Conservation (phyloP, 192 early-diverging fungal genomes). For the Physocladia obscura region DNA sequence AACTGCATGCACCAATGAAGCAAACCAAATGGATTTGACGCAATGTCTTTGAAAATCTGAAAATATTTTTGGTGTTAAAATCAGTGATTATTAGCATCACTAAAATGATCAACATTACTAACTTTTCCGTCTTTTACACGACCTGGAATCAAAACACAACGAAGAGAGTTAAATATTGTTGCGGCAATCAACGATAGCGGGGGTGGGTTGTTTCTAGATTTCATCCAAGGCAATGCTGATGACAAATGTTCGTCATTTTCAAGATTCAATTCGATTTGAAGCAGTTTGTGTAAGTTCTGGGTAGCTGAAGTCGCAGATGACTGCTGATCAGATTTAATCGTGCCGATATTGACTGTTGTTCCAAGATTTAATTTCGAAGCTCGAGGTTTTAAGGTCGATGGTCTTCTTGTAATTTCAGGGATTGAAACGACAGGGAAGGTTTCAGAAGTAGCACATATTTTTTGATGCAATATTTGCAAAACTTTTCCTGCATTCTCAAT, state of each 20-base stretch:
- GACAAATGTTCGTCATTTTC: not conserved
- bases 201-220: not conserved
- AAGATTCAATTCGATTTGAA: not conserved
- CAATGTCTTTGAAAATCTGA: not conserved
- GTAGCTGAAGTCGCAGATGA: not conserved
- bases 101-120: not conserved
- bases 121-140: not conserved
- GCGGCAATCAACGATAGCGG: not conserved
- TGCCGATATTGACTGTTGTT: too few relatives aligned
- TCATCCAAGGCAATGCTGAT: not conserved
- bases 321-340: not conserved
- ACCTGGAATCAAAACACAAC: not conserved
- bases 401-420: too few relatives aligned
- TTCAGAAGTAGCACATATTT: slow-evolving; percentile 2
- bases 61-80: not conserved
- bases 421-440: not conserved
- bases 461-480: not conserved
- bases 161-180: slow-evolving; percentile 7
- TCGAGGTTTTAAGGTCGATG: not conserved
- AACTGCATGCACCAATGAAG: slow-evolving; percentile 2
- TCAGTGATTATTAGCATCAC: not conserved
- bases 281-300: not conserved
- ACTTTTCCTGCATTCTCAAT: not conserved
- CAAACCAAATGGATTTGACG: not conserved
- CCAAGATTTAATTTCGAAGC: not conserved